phyloP scores from a whole-genome alignment of 139 green algal genomes.

The Protoeuglena noctilucae region DNA sequence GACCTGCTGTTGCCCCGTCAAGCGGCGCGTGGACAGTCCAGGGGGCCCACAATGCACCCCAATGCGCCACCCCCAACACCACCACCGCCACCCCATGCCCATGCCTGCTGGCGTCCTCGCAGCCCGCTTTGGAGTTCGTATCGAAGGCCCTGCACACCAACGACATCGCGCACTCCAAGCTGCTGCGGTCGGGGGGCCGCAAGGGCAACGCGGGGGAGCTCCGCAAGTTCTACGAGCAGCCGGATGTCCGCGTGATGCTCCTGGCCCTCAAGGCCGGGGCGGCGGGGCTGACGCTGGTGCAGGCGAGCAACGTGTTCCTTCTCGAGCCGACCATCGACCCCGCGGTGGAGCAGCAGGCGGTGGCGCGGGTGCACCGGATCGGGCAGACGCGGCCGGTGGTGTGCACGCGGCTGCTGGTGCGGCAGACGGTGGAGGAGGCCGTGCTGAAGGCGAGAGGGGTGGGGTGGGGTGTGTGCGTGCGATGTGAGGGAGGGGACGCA shows the following conservation, averaged over 20 bases:
- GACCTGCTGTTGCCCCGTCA: too few relatives aligned
- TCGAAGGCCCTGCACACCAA: background rate
- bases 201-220: constrained; percentile 8
- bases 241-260: constrained; percentile 32
- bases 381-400: constrained; percentile 22
- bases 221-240: constrained; percentile 13
- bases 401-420: constrained; percentile 23
- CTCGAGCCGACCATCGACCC: constrained; percentile 1
- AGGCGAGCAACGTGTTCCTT: background rate
- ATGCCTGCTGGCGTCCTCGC: too few relatives aligned
- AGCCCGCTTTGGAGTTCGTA: too few relatives aligned
- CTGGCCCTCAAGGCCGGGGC: constrained; percentile 27
- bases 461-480: too few relatives aligned
- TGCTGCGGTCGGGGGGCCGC: background rate
- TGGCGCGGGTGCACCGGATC: constrained; percentile 30
- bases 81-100: too few relatives aligned
- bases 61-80: too few relatives aligned
- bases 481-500: too few relatives aligned
- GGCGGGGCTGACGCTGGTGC: constrained; percentile 35
- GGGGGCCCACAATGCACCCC: too few relatives aligned
- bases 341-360: constrained; percentile 10
- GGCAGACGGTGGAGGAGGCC: constrained; percentile 21
- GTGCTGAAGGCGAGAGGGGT: too few relatives aligned
- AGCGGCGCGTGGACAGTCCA: too few relatives aligned
- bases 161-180: background rate